Percentiles rank a stretch among this genome's conserved stretches.
Evolutionary conservation across 805 yeast genomes (phyloP).

Genomic region (Ogataea degrootiae): DNA sequence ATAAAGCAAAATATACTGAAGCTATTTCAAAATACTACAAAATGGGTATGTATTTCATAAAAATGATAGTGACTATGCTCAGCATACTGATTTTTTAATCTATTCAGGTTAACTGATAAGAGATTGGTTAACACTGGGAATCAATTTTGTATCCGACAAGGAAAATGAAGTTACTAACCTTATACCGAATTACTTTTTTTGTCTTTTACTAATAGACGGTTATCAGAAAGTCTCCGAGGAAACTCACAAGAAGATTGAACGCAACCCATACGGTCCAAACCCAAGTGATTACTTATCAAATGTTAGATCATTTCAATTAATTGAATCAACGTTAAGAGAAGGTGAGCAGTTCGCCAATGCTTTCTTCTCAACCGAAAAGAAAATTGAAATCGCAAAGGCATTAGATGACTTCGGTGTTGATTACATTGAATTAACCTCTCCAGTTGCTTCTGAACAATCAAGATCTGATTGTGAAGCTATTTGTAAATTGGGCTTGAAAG

Average conservation of each 20-base stretch:
- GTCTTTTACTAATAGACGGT: constrained; percentile 16
- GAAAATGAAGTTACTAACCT: background rate
- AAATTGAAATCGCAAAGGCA: constrained; percentile 95
- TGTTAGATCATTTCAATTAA: constrained; percentile 82
- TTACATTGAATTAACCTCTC: constrained; percentile 95
- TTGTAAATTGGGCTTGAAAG: constrained; percentile 93
- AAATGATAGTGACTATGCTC: background rate
- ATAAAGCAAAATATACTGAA: no score
- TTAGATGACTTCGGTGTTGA: constrained; percentile 97
- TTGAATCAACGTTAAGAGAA: constrained; percentile 94
- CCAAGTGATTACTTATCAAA: constrained; percentile 90
- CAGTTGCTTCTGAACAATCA: constrained; percentile 95
- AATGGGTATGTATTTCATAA: background rate
- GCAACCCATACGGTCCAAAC: constrained; percentile 92
- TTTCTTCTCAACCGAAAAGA: constrained; percentile 88
- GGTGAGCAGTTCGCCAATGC: constrained; percentile 99
- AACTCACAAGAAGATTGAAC: constrained; percentile 30
- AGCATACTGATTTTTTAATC: no score
- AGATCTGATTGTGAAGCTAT: constrained; percentile 95
- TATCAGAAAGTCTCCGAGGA: constrained; percentile 46
- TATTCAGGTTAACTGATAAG: no score
- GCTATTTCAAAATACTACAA: background rate
- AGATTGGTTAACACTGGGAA: no score
- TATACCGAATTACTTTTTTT: background rate
- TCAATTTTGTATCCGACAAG: background rate